Conservation (phyloP, 176 grass and related monocot genomes). For the Aegilops sharonensis region DNA sequence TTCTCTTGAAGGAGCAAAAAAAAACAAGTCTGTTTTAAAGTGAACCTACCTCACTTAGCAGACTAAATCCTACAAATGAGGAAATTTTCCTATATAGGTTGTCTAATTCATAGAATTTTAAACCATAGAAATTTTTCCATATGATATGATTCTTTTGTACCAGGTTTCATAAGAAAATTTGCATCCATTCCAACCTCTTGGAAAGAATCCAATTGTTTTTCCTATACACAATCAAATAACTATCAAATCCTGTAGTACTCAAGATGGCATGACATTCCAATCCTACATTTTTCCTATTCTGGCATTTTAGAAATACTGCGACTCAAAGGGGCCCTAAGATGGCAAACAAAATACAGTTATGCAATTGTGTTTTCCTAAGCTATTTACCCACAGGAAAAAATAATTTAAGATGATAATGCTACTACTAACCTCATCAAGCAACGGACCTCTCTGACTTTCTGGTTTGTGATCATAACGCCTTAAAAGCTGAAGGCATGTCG, state of each 20-base stretch:
- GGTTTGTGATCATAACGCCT: constrained; percentile 74
- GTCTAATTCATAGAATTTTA: no score
- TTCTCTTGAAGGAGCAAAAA: background rate
- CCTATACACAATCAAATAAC: no score
- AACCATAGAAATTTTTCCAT: no score
- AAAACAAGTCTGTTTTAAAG: background rate
- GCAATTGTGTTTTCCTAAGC: background rate
- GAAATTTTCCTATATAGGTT: no score
- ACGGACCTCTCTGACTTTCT: constrained; percentile 67
- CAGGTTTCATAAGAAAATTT: no score
- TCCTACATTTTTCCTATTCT: no score
- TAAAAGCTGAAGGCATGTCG: constrained; percentile 80
- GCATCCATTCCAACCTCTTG: no score
- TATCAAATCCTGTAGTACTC: no score
- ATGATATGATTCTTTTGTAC: no score
- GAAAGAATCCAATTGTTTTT: no score
- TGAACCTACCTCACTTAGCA: background rate
- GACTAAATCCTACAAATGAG: background rate
- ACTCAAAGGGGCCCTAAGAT: background rate
- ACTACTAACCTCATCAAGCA: constrained; percentile 82
- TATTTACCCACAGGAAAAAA: constrained; percentile 3
- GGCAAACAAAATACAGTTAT: background rate
- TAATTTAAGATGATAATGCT: background rate
- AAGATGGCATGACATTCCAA: no score
- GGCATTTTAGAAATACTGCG: no score